Percentiles rank a stretch among this genome's conserved stretches.
These are phyloP conservation scores for Chalaropsis thielavioides DNA, from an alignment of 2,329 filamentous ascomycete species.

Conservation along the genomic window DNA sequence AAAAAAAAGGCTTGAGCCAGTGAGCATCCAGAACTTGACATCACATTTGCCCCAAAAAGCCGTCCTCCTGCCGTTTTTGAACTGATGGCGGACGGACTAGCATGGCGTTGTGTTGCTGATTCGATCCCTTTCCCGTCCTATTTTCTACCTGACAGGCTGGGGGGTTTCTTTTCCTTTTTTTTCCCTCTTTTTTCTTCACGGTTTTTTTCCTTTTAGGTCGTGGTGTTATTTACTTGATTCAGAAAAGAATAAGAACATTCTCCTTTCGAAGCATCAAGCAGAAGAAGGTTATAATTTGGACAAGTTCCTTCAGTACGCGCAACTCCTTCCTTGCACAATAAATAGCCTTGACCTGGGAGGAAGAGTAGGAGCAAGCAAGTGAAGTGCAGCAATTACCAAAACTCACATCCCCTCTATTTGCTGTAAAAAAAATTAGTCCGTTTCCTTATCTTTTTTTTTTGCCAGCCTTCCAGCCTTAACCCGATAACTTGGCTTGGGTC, in stretches of 20 bases:
- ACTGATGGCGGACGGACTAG: neutral
- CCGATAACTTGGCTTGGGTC: too few species aligned
- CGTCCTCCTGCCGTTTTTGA: constrained; percentile 2
- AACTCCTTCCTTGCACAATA: too few species aligned
- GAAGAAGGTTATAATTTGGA: neutral
- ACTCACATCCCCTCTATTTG: too few species aligned
- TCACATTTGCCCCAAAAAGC: neutral
- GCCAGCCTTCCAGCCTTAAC: too few species aligned
- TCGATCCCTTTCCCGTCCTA: neutral
- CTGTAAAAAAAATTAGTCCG: too few species aligned
- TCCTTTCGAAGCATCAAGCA: neutral
- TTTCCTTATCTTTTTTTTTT: too few species aligned
- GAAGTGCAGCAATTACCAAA: too few species aligned
- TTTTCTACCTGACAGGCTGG: neutral
- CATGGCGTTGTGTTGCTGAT: neutral
- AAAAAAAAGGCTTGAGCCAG: neutral
- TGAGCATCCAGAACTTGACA: neutral
- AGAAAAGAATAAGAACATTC: constrained; percentile 1
- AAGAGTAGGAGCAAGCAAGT: neutral
- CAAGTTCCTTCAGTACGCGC: neutral
- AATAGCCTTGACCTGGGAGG: neutral
- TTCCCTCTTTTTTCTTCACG: neutral
- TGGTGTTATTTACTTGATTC: neutral
- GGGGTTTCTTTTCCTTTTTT: neutral
- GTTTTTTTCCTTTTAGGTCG: neutral